Percentiles rank a stretch among this genome's conserved stretches.
phyloP scores from a whole-genome alignment of 2,329 filamentous ascomycete species.

The Moelleriella libera region DNA sequence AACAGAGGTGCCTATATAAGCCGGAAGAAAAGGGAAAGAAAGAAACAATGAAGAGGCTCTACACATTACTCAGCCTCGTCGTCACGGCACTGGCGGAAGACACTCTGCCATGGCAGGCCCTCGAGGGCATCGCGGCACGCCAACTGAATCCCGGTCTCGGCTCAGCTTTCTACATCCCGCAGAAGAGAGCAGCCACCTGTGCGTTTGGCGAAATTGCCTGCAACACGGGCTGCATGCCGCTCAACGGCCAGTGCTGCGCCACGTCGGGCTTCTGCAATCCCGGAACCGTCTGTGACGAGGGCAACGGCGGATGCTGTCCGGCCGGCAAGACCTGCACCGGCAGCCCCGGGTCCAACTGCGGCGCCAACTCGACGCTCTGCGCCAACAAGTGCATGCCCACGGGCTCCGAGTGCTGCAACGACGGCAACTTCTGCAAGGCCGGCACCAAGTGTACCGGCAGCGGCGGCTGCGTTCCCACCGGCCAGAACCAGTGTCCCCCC shows the following conservation, averaged over 20 bases:
- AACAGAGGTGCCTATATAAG: too few relatives aligned
- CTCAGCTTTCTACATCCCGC: neutral
- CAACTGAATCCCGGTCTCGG: neutral
- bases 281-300: neutral
- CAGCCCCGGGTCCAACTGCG: neutral
- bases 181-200: neutral
- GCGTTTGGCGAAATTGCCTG: neutral
- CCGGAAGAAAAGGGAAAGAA: neutral
- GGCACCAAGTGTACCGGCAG: neutral
- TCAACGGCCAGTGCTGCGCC: neutral
- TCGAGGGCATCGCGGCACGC: neutral
- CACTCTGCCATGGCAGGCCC: neutral
- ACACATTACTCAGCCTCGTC: neutral
- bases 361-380: neutral
- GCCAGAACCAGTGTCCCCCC: too few relatives aligned
- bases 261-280: neutral
- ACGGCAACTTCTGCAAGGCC: constrained; percentile 1
- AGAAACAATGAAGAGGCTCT: constrained; percentile 2
- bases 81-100: neutral
- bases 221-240: constrained; percentile 1
- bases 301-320: too few relatives aligned
- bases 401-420: constrained; percentile 1
- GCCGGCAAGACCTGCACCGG: neutral
- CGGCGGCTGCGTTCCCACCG: neutral
- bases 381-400: neutral